Evolutionary conservation across 192 early-diverging fungal species (phyloP).

Genomic region (Coemansia sp.): DNA sequence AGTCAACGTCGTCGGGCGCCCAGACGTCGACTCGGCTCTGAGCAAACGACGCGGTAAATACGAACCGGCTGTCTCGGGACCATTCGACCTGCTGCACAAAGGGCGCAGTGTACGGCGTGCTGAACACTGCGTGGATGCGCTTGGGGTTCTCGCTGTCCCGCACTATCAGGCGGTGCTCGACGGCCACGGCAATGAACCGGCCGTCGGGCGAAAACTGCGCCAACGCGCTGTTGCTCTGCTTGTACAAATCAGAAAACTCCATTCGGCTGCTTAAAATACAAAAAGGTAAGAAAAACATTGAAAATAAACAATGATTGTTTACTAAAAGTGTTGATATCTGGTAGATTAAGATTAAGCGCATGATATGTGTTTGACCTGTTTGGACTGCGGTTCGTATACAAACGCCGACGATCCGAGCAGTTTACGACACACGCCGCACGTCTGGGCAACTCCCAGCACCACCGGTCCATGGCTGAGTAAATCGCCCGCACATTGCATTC

Average conservation of each 20-base stretch:
- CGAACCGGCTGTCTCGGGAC: constrained; percentile 31
- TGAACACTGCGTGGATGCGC: constrained; percentile 39
- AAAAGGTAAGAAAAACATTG: constrained; percentile 4
- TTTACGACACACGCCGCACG: constrained; percentile 44
- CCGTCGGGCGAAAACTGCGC: constrained; percentile 49
- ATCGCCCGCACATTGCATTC: background rate
- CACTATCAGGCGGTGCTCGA: constrained; percentile 52
- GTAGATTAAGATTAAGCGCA: constrained; percentile 12
- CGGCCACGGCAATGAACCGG: constrained; percentile 34
- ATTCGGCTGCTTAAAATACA: constrained; percentile 10
- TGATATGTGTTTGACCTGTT: constrained; percentile 35
- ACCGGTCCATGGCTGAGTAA: constrained; percentile 8
- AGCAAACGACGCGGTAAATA: constrained; percentile 43
- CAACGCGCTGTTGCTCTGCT: constrained; percentile 45
- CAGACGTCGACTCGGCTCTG: constrained; percentile 48
- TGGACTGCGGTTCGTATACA: constrained; percentile 20
- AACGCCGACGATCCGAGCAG: constrained; percentile 51
- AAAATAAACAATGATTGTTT: background rate
- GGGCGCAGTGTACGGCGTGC: constrained; percentile 30
- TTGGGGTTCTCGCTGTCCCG: constrained; percentile 45
- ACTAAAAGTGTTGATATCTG: background rate
- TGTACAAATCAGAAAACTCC: constrained; percentile 54
- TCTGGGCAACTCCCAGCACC: constrained; percentile 39
- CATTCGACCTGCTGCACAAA: constrained; percentile 47
- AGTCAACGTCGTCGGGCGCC: constrained; percentile 40